Base-by-base conservation (phyloP, 345 rosid genomes). In the Balakata baccata region DNA sequence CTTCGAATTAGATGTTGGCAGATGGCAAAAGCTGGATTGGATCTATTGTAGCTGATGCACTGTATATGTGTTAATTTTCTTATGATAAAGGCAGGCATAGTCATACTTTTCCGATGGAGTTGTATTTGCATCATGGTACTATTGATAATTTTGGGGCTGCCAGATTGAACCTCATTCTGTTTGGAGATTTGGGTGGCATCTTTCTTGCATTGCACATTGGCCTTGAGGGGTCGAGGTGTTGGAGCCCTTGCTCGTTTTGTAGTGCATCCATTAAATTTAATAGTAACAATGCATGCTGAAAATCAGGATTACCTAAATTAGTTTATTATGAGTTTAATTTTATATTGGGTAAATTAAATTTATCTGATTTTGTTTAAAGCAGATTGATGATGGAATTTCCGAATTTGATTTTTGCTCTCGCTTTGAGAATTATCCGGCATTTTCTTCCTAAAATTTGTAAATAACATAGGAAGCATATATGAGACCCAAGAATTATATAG, bases 11-110 rank as follows among this genome's bases (percentile, higher is more conserved):
- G 62, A 22, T 46, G 38, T 62, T 53, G 16, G 34, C 20, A 29
- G 58, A 46, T 46, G 57, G 59, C 6, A 46, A 29, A 50, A 47
- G 50, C 34, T 72, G 49, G 75, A 63, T 37, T 63, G 69, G 38
- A 51, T 25, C 37, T 72, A 49, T 47, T 71, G 1, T 65, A 50
- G n/a, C n/a, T 29, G n/a, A n/a, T n/a, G n/a, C n/a, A n/a, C n/a
- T n/a, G n/a, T 29, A 29, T 41, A 29, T 23, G 38, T 34, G 38
- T n/a, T 62, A 17, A 13, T 54, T 60, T 64, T 37, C 13, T 49
- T 49, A 64, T 23, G 61, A 3, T 43, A 22, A 38, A 47, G 49
- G 6, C 56, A 39, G 46, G 4, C 46, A 43, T 18, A 5, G 34
- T 66, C 6, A 18, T 66, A 52, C 12, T 53, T 61, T 64, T n/a